Evolutionary conservation across 163 green algal genomes (phyloP).

Genomic region (Scenedesmus sp.): DNA sequence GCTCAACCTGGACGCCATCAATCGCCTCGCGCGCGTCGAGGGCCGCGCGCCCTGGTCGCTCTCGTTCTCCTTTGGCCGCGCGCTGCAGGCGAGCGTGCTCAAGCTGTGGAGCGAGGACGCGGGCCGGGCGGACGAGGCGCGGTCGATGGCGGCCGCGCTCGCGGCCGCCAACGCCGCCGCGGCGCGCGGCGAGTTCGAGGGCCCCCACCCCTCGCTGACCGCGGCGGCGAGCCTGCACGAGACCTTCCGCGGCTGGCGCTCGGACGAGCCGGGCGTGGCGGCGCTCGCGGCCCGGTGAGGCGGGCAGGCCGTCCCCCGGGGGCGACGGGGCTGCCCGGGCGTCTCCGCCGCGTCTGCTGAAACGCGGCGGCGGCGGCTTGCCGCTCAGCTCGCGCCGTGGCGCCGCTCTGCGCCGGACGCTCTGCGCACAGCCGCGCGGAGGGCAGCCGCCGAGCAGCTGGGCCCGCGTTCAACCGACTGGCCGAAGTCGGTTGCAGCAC

Average conservation of each 20-base stretch:
- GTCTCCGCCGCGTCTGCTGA: too few relatives aligned
- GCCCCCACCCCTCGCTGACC: conserved; percentile 26
- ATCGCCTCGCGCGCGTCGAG: conserved; percentile 55
- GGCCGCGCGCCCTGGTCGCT: conserved; percentile 75
- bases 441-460: too few relatives aligned
- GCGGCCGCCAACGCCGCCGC: conserved; percentile 36
- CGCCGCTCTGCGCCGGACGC: too few relatives aligned
- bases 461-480: too few relatives aligned
- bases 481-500: too few relatives aligned
- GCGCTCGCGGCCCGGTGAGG: too few relatives aligned
- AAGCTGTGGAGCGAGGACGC: conserved; percentile 70
- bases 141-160: conserved; percentile 39
- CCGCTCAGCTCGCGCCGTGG: too few relatives aligned
- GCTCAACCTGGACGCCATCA: conserved; percentile 89
- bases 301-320: too few relatives aligned
- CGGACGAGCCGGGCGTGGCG: too few relatives aligned
- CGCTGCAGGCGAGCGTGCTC: conserved; percentile 82
- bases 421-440: too few relatives aligned
- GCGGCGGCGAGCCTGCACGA: conserved; percentile 5
- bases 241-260: conserved; percentile 19
- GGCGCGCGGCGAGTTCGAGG: conserved; percentile 6
- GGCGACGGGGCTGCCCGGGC: too few relatives aligned
- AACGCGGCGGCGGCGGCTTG: too few relatives aligned
- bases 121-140: conserved; percentile 1
- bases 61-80: conserved; percentile 86